Percentiles rank a stretch among this genome's conserved stretches.
Evolutionary conservation across 177 flowering plant genomes (phyloP).

Genomic region (Vitis hybrid): DNA sequence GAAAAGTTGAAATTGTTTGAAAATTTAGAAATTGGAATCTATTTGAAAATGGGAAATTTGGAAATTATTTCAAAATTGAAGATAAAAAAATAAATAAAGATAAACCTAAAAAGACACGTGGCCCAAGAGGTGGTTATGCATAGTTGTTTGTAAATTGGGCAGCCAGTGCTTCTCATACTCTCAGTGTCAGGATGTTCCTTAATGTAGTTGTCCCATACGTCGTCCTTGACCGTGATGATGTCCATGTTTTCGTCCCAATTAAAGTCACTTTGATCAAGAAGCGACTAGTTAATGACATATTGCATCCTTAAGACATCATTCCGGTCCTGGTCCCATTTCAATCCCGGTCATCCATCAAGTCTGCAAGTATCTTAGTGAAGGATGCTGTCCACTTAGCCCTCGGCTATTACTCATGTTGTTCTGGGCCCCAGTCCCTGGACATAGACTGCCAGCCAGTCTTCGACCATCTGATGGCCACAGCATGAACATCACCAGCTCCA

Average conservation of each 20-base stretch:
- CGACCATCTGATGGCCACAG: too few species aligned
- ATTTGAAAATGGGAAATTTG: too few species aligned
- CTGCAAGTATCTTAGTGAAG: too few species aligned
- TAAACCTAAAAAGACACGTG: too few species aligned
- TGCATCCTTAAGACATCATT: conserved; percentile 44
- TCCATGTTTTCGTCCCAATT: conserved; percentile 47
- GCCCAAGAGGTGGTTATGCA: not conserved
- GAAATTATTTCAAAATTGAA: too few species aligned
- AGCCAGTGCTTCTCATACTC: not conserved
- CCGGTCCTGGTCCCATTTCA: conserved; percentile 56
- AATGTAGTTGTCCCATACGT: conserved; percentile 45
- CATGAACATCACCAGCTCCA: too few species aligned
- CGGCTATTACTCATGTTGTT: conserved; percentile 38
- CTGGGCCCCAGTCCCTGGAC: too few species aligned
- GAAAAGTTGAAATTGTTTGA: too few species aligned
- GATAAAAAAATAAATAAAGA: too few species aligned
- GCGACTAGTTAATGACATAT: conserved; percentile 28
- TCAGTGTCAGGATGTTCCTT: conserved; percentile 66
- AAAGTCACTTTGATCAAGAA: conserved; percentile 45
- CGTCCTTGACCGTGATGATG: conserved; percentile 32
- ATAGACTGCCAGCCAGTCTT: too few species aligned
- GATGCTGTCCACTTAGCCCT: conserved; percentile 62
- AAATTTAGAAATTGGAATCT: too few species aligned
- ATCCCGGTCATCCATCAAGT: conserved; percentile 54
- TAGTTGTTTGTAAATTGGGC: too few species aligned